Conservation (phyloP, 495 filamentous ascomycete genomes). For the Penicillium lividum region DNA sequence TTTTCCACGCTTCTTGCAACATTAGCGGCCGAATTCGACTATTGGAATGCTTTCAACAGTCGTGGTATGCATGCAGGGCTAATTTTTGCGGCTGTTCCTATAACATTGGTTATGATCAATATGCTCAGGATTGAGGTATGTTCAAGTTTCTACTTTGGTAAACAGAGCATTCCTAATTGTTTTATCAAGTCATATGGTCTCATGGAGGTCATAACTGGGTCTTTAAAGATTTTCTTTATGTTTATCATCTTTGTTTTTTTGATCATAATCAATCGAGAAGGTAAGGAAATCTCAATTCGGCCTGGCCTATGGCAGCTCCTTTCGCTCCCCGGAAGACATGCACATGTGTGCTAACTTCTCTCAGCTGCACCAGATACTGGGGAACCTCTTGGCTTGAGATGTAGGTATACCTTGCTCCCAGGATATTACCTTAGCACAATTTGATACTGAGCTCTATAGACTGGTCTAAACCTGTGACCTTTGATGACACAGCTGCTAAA, state of each 20-base stretch:
- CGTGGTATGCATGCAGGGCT: constrained; percentile 30
- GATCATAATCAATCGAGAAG: constrained; percentile 30
- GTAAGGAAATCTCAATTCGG: background rate
- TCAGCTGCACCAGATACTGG: constrained; percentile 10
- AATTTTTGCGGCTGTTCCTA: constrained; percentile 32
- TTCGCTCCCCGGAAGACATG: background rate
- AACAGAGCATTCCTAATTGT: background rate
- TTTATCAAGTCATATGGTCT: constrained; percentile 36
- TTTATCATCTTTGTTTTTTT: constrained; percentile 32
- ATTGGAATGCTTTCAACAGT: constrained; percentile 27
- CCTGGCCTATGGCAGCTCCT: background rate
- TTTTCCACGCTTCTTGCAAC: constrained; percentile 44
- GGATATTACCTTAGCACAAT: background rate
- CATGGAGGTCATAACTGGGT: constrained; percentile 40
- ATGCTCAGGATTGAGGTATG: constrained; percentile 34
- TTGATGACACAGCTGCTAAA: constrained; percentile 27
- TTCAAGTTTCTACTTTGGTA: background rate
- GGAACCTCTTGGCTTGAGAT: constrained; percentile 17
- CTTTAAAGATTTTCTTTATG: constrained; percentile 37
- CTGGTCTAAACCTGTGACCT: constrained; percentile 9
- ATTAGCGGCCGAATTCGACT: constrained; percentile 38
- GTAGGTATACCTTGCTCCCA: constrained; percentile 11
- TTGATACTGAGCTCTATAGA: background rate
- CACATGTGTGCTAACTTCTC: background rate
- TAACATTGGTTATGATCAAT: constrained; percentile 36